A percentile compares a stretch with the other conserved stretches of the same genome.
Evolutionary conservation across 257 asterid species (phyloP).

Genomic region (Leptodermis oblonga): DNA sequence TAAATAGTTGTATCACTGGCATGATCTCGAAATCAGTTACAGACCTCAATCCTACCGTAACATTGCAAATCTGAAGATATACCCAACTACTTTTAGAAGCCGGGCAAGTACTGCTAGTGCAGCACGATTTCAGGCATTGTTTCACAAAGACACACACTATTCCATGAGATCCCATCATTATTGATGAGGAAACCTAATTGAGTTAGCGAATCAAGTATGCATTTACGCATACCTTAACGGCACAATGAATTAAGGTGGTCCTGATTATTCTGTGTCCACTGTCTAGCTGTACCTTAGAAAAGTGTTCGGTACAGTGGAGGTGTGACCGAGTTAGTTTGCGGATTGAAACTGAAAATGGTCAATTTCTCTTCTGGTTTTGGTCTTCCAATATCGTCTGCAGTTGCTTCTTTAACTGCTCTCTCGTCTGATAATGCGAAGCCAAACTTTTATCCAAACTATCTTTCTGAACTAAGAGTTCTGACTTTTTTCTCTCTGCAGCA

Average conservation of each 20-base stretch:
- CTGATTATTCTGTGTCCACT: background rate
- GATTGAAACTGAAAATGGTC: background rate
- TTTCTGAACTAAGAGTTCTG: constrained; percentile 23
- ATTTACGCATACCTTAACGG: background rate
- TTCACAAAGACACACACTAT: background rate
- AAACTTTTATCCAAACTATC: constrained; percentile 24
- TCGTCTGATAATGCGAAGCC: constrained; percentile 23
- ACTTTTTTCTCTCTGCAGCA: constrained; percentile 28
- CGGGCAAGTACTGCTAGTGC: background rate
- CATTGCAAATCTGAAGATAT: background rate
- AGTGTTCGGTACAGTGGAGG: background rate
- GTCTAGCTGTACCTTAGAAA: background rate
- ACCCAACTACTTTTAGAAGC: background rate
- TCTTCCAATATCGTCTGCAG: constrained; percentile 24
- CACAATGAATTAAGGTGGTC: background rate
- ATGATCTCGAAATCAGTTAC: background rate
- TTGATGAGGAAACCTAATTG: background rate
- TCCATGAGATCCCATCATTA: background rate
- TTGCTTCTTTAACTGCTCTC: constrained; percentile 32
- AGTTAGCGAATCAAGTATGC: background rate
- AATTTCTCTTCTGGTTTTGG: constrained; percentile 21
- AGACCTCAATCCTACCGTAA: background rate
- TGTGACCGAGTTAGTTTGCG: background rate
- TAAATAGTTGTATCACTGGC: background rate
- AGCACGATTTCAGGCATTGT: background rate